A percentile compares a stretch with the other conserved stretches of the same genome.
Evolutionary conservation across 352 stramenopile genomes (phyloP).

Genomic region (Phytophthora cryptogea): DNA sequence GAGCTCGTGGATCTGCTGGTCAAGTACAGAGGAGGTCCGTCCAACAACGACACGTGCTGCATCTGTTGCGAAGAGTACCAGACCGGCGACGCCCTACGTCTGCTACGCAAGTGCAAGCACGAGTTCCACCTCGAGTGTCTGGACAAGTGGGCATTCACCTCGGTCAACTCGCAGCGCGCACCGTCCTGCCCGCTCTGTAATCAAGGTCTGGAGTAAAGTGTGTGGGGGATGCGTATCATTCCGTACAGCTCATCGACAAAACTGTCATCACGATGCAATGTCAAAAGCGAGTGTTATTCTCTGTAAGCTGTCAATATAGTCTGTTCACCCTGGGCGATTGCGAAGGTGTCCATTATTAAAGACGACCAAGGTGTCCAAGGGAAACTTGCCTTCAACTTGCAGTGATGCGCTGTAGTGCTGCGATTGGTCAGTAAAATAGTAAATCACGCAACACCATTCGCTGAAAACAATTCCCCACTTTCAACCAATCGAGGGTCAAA

Average conservation of each 20-base stretch:
- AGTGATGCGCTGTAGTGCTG: constrained; percentile 1
- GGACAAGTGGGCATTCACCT: constrained; percentile 88
- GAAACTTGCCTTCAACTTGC: constrained; percentile 13
- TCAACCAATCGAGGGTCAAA: constrained; percentile 11
- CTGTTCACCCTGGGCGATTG: not conserved
- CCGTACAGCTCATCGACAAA: constrained; percentile 2
- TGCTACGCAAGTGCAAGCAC: constrained; percentile 85
- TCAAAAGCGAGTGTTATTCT: constrained; percentile 6
- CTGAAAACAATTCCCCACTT: not conserved
- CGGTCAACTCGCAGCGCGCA: constrained; percentile 63
- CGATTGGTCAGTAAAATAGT: constrained; percentile 10
- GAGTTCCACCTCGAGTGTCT: constrained; percentile 90
- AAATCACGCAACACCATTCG: too few species aligned
- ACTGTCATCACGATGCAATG: constrained; percentile 12
- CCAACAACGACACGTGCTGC: constrained; percentile 87
- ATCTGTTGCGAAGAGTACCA: constrained; percentile 90
- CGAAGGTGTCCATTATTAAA: too few species aligned
- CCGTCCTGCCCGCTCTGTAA: constrained; percentile 86
- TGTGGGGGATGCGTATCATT: not conserved
- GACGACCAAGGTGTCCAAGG: too few species aligned
- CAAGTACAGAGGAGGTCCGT: constrained; percentile 73
- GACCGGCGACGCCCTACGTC: constrained; percentile 72
- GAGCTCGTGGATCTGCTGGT: constrained; percentile 77
- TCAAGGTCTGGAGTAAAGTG: constrained; percentile 64
- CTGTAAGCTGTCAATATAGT: constrained; percentile 12